phyloP scores from a whole-genome alignment of 345 rosid species.

The Ailanthus altissimus region DNA sequence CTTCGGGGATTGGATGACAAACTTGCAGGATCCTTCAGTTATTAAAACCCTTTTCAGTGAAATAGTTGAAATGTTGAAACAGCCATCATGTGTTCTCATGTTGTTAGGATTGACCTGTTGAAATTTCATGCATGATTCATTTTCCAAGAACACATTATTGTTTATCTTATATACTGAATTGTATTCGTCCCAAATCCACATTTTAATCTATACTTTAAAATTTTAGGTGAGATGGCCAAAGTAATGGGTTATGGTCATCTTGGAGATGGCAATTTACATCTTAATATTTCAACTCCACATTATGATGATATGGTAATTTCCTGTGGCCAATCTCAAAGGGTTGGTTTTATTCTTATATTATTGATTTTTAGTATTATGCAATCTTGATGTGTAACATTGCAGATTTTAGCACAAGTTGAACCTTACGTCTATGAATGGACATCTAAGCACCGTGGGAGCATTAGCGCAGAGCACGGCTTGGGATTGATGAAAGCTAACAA shows the following conservation, averaged over 20 bases:
- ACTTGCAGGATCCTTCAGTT: conserved; percentile 1
- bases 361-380: background rate
- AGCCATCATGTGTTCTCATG: background rate
- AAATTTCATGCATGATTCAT: background rate
- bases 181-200: background rate
- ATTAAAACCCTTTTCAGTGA: background rate
- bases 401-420: conserved; percentile 80
- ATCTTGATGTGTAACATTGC: conserved; percentile 22
- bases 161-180: background rate
- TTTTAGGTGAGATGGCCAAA: conserved; percentile 64
- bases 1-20: background rate
- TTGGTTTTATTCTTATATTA: background rate
- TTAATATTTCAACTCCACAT: conserved; percentile 69
- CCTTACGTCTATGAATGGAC: conserved; percentile 97
- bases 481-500: conserved; percentile 94
- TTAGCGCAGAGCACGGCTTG: conserved; percentile 96
- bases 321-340: background rate
- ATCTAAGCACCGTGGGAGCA: conserved; percentile 82
- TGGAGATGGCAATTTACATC: conserved; percentile 93
- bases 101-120: background rate
- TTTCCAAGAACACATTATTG: background rate
- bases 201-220: conserved; percentile 6
- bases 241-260: conserved; percentile 94
- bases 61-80: background rate
- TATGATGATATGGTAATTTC: conserved; percentile 64